A percentile compares a stretch with the other conserved stretches of the same genome.
These are phyloP conservation scores for Casuarina equisetifolia DNA, from an alignment of 306 rosid species.

Conservation along the genomic window DNA sequence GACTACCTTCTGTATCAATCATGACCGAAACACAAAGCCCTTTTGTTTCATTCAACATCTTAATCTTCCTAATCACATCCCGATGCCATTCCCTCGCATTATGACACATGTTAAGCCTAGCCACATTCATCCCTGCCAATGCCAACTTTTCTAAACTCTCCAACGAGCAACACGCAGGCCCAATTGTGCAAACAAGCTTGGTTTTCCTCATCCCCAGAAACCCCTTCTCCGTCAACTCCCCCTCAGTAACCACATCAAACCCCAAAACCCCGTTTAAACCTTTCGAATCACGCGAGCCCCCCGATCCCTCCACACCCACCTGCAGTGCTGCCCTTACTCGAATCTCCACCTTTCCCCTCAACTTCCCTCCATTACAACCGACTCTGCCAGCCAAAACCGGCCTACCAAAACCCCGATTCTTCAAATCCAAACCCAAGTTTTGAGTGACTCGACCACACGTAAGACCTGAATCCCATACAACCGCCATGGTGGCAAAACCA, in stretches of 20 bases:
- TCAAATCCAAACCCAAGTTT: constrained; percentile 27
- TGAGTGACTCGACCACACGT: constrained; percentile 17
- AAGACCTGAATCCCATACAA: constrained; percentile 36
- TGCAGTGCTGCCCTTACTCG: constrained; percentile 48
- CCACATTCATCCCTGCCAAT: constrained; percentile 82
- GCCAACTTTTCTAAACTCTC: constrained; percentile 82
- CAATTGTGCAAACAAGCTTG: constrained; percentile 81
- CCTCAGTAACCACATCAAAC: constrained; percentile 73
- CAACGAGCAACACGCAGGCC: constrained; percentile 66
- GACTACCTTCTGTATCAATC: constrained; percentile 95
- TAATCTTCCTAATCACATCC: constrained; percentile 68
- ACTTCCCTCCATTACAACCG: constrained; percentile 30
- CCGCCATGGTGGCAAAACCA: constrained; percentile 47
- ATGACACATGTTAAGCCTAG: constrained; percentile 92
- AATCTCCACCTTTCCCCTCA: constrained; percentile 35
- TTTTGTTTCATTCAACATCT: constrained; percentile 63
- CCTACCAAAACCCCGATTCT: constrained; percentile 24
- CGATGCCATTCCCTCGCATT: constrained; percentile 79
- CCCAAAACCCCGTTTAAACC: constrained; percentile 46
- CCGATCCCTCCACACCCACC: constrained; percentile 43
- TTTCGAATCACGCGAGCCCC: constrained; percentile 26
- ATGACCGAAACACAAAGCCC: constrained; percentile 73
- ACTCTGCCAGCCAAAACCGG: constrained; percentile 24
- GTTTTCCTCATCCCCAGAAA: constrained; percentile 86
- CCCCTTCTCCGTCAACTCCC: constrained; percentile 70